These are phyloP conservation scores for Berberis vulgaris DNA, from an alignment of 164 flowering plant genomes.

Conservation along the genomic window DNA sequence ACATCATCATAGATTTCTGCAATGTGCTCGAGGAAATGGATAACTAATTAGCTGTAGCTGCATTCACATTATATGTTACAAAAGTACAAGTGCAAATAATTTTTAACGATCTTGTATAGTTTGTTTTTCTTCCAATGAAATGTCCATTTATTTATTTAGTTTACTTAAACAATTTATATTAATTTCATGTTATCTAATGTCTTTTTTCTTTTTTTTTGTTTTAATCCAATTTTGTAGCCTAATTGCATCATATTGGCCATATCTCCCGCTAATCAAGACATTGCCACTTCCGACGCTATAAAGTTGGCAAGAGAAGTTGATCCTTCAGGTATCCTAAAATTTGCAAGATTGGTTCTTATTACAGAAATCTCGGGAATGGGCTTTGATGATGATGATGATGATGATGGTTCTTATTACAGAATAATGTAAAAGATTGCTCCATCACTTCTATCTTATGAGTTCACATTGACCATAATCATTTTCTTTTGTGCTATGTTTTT, in stretches of 20 bases:
- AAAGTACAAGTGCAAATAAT: too few species aligned
- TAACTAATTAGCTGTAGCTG: too few species aligned
- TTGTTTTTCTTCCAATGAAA: neutral
- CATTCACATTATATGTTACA: too few species aligned
- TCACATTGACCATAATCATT: too few species aligned
- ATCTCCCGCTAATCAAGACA: slow-evolving; percentile 96
- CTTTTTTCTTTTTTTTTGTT: neutral
- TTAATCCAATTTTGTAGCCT: slow-evolving; percentile 43
- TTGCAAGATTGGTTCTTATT: neutral
- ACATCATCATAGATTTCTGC: too few species aligned
- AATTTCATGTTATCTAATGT: neutral
- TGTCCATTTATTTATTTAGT: neutral
- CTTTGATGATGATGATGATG: too few species aligned
- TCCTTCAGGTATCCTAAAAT: slow-evolving; percentile 48
- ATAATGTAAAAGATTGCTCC: too few species aligned
- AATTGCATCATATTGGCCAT: slow-evolving; percentile 85
- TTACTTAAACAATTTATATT: neutral
- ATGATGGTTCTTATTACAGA: neutral
- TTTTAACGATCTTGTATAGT: too few species aligned
- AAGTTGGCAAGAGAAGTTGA: slow-evolving; percentile 93
- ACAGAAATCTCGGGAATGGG: too few species aligned
- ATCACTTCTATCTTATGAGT: too few species aligned
- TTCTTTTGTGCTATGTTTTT: too few species aligned
- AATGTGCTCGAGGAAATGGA: too few species aligned
- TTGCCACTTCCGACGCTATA: slow-evolving; percentile 95